Evolutionary conservation across 352 stramenopile species (phyloP).

Genomic region (Phytophthora hybrid): DNA sequence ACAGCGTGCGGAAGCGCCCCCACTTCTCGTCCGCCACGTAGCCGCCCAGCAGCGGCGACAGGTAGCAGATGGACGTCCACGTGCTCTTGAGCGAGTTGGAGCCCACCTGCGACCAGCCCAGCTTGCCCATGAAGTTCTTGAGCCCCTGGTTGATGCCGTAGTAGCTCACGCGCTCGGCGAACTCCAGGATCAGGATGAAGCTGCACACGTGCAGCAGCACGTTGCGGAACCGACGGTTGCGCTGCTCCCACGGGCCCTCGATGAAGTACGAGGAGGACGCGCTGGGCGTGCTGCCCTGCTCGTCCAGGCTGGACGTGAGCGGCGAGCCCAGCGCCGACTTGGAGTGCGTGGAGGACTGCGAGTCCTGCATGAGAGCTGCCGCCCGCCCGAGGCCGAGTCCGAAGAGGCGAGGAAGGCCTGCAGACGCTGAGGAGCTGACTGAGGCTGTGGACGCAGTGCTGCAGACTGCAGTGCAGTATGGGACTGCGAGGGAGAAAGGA

Average conservation of each 20-base stretch:
- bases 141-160: constrained; percentile 90
- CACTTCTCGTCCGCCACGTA: constrained; percentile 90
- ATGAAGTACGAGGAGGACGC: constrained; percentile 78
- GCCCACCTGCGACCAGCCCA: constrained; percentile 80
- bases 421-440: too few relatives aligned
- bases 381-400: not conserved
- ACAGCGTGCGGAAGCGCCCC: constrained; percentile 86
- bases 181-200: constrained; percentile 90
- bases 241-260: constrained; percentile 80
- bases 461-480: not conserved
- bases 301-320: constrained; percentile 51
- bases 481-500: constrained; percentile 10
- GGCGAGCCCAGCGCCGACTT: constrained; percentile 56
- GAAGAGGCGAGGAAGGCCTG: not conserved
- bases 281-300: constrained; percentile 52
- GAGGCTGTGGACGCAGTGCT: too few relatives aligned
- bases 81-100: constrained; percentile 91
- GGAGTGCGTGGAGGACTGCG: constrained; percentile 64
- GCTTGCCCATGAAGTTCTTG: constrained; percentile 88
- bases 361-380: constrained; percentile 31
- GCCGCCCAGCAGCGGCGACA: constrained; percentile 82
- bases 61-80: constrained; percentile 89
- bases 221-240: constrained; percentile 82
- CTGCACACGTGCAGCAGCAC: constrained; percentile 86
- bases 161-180: constrained; percentile 86